These are phyloP conservation scores for Xylariaceae sp. DNA, from an alignment of 2,329 filamentous ascomycete species.

Conservation along the genomic window DNA sequence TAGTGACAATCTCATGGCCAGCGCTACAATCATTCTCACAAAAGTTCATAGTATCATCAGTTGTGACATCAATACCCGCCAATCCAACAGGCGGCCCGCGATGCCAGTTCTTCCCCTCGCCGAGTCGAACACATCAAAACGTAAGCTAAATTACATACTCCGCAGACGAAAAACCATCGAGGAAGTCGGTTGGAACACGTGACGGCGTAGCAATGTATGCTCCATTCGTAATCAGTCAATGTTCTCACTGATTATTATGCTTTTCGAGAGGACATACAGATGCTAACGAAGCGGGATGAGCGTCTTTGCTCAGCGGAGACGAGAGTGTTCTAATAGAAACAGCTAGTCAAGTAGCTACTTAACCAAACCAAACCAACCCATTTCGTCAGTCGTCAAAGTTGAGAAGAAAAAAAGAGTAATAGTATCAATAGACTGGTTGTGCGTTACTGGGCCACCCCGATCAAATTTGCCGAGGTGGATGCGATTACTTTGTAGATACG, in stretches of 20 bases:
- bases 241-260: not conserved
- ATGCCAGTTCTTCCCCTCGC: no score
- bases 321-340: constrained; percentile 8
- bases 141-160: no score
- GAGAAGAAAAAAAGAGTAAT: constrained; percentile 4
- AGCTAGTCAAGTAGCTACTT: constrained; percentile 2
- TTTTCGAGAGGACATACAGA: not conserved
- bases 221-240: no score
- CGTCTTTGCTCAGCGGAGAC: constrained; percentile 9
- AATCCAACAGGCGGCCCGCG: no score
- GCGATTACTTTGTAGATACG: constrained; percentile 8
- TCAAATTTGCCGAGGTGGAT: constrained; percentile 12
- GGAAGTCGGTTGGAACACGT: no score
- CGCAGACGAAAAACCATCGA: no score
- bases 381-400: constrained; percentile 16
- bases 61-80: no score
- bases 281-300: not conserved
- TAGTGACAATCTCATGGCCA: no score
- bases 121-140: no score
- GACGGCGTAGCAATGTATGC: no score
- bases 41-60: no score
- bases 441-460: constrained; percentile 10
- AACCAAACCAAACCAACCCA: constrained; percentile 3
- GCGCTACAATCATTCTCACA: no score
- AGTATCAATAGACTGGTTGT: constrained; percentile 4